Evolutionary conservation across 1,284 basidiomycete species (phyloP), one percentile per base, ranked within the genome.

Genomic region (Trametes polyzona): DNA sequence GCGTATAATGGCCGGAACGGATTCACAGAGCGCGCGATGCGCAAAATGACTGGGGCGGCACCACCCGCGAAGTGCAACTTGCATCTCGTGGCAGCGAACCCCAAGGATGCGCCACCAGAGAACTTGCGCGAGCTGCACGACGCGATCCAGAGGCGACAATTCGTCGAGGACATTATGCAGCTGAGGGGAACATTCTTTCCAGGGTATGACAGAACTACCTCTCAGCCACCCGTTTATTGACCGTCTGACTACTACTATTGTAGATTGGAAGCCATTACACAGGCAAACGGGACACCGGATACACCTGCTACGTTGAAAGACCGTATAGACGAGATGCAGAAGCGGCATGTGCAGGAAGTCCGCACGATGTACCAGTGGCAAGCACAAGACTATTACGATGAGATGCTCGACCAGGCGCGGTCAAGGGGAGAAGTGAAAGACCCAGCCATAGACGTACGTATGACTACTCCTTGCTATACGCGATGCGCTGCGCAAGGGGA

Each of bases 121-220:
- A 37, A 55, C 54, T 39, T 48, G 7, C 57, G 52, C 21, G 57
- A 53, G 42, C 48, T 65, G 12, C 51, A 59, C 35, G 66, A 67
- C 47, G 64, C 62, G 7, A 59, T 69, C 0, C 63, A 68, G 27
- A 49, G 62, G 32, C 65, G 67, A n/a, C 62, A 59, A 11, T 24
- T 63, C 12, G 68, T 59, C 1, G 65, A 70, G 44, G 60, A 68
- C 30, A 56, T 70, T 17, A 59, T 70, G 59, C 57, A 65, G 27
- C 55, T 67, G 32, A 63, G 61, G 35, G 69, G 70, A 4, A 58
- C 60, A 3, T 71, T 65, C 48, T 69, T 69, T 41, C 69, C 70
- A 2, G 65, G 66, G 70, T 71, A 41, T 35, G 67, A 50, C n/a
- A n/a, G n/a, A n/a, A n/a, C n/a, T n/a, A n/a, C n/a, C n/a, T n/a